Evolutionary conservation across 352 stramenopile genomes (phyloP).

Genomic region (Pilasporangium apinafurcum): DNA sequence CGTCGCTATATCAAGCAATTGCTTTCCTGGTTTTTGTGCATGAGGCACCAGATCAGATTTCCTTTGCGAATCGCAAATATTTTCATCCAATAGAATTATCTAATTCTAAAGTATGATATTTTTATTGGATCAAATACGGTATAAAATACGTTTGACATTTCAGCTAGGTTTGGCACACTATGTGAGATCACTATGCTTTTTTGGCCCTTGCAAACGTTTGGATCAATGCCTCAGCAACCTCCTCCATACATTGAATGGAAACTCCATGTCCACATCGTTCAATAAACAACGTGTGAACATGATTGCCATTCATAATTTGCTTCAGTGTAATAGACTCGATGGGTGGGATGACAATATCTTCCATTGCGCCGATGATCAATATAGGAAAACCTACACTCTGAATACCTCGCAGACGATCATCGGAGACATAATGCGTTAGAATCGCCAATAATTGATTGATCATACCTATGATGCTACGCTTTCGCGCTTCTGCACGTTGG

Average conservation of each 20-base stretch:
- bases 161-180: constrained; percentile 22
- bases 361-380: constrained; percentile 25
- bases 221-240: constrained; percentile 22
- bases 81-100: constrained; percentile 26
- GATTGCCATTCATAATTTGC: constrained; percentile 18
- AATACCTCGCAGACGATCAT: constrained; percentile 31
- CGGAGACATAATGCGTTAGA: constrained; percentile 16
- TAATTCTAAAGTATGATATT: no score
- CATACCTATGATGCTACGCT: constrained; percentile 5
- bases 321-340: constrained; percentile 24
- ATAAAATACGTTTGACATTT: no score
- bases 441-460: background rate
- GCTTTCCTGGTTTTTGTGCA: no score
- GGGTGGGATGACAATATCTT: constrained; percentile 28
- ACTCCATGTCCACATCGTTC: constrained; percentile 32
- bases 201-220: no score
- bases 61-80: no score
- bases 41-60: no score
- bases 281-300: constrained; percentile 32
- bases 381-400: constrained; percentile 31
- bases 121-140: no score
- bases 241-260: constrained; percentile 34
- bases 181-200: constrained; percentile 18
- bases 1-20: no score
- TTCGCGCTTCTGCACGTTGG: constrained; percentile 22